Evolutionary conservation across 257 asterid species (phyloP), one percentile per base, ranked within the genome.

Genomic region (Ajuga chamaepitys): DNA sequence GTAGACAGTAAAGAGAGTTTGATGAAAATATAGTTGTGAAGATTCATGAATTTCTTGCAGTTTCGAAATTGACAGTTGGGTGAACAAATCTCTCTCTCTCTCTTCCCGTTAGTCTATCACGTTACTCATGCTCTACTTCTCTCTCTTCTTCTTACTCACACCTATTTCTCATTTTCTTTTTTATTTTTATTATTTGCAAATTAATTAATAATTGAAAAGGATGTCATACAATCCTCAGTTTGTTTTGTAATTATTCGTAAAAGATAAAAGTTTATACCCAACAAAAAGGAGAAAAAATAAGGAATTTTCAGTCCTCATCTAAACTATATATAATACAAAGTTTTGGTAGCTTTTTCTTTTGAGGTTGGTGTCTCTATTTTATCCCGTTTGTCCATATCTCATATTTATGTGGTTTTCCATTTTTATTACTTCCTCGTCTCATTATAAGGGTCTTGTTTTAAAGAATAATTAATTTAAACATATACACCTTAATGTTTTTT

Each of bases 11-110:
- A 52, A 38, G 9, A 30, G 58, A 17, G 4, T 7, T 2, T 32
- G 7, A 13, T 9, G 7, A 47, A 30, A 48, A 37, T 62, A 58
- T 58, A 65, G 77, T 71, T 75, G 77, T 45, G 62, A 53, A 20
- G 38, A 51, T 64, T 76, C 81, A 67, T 76, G 81, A 58, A 67
- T 62, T 72, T 76, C 81, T 72, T 41, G 78, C 78, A 72, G 54
- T 35, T 52, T 52, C 24, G 2, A 42, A 22, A 48, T 64, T 45
- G 75, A 76, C 68, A 61, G 72, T 71, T 70, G 79, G 63, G 58
- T 32, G 48, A 51, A 58, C 13, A 30, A 53, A 66, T 41, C 37
- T 24, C 26, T 14, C 18, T 20, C 7, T 30, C 42, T 60, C 24
- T n/a, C 56, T 8, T 7, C 62, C 42, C 46, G 22, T 37, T 54